phyloP scores from a whole-genome alignment of 257 asterid species.

The Plantago ovata region DNA sequence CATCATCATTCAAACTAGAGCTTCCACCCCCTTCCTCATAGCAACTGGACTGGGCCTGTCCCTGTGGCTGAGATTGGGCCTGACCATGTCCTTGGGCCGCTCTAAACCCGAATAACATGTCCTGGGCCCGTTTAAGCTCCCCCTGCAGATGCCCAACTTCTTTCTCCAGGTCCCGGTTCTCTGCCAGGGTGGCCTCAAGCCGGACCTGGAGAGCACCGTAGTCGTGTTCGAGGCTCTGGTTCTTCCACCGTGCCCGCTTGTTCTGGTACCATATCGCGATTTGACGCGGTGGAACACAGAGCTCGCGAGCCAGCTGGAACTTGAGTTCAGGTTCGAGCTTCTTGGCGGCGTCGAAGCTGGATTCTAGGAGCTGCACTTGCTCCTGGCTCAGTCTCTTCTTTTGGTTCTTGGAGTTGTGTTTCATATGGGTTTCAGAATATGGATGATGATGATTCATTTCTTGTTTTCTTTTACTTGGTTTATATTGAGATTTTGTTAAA shows the following conservation, averaged over 20 bases:
- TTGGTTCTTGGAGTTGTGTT: conserved; percentile 27
- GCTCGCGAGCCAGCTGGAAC: conserved; percentile 63
- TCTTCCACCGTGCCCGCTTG: conserved; percentile 86
- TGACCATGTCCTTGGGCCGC: conserved; percentile 9
- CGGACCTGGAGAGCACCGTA: conserved; percentile 46
- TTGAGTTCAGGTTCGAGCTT: conserved; percentile 83
- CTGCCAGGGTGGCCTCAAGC: conserved; percentile 55
- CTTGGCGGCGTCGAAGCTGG: conserved; percentile 57
- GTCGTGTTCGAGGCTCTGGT: conserved; percentile 70
- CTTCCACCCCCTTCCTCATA: conserved; percentile 55
- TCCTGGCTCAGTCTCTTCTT: conserved; percentile 67
- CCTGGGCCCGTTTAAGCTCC: conserved; percentile 56
- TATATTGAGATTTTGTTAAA: no score
- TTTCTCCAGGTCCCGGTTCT: conserved; percentile 49
- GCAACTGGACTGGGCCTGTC: conserved; percentile 53
- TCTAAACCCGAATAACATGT: conserved; percentile 30
- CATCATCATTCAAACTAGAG: conserved; percentile 52
- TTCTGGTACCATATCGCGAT: conserved; percentile 93
- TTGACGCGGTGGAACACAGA: conserved; percentile 78
- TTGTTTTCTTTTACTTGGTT: no score
- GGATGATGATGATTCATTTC: conserved; percentile 27
- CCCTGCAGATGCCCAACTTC: conserved; percentile 45
- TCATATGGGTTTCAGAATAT: conserved; percentile 25
- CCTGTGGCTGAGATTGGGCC: conserved; percentile 26
- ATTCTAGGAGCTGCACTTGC: conserved; percentile 68